These are phyloP conservation scores for Mesembryanthemum crystallinum DNA, from an alignment of 148 eudicot species.

Conservation along the genomic window DNA sequence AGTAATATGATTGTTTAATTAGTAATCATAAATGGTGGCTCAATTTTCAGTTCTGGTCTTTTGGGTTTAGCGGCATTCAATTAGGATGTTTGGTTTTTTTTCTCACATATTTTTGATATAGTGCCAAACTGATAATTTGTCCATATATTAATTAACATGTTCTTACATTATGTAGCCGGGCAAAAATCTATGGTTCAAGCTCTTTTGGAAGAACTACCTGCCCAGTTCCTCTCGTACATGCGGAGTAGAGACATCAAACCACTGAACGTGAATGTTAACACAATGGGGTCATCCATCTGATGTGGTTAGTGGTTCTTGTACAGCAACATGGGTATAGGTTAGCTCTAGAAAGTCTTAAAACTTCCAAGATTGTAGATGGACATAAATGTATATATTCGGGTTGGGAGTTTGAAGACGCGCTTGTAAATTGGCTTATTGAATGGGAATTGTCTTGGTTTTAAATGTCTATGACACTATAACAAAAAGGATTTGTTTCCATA, in stretches of 20 bases:
- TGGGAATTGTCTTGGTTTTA: not conserved
- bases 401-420: not conserved
- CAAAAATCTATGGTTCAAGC: constrained; percentile 62
- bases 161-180: constrained; percentile 45
- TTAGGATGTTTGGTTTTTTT: too few relatives aligned
- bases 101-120: too few relatives aligned
- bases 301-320: not conserved
- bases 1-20: too few relatives aligned
- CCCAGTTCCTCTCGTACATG: constrained; percentile 71
- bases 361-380: not conserved
- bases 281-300: not conserved
- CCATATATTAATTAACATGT: too few relatives aligned
- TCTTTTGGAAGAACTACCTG: constrained; percentile 82
- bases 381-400: not conserved
- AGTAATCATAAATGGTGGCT: too few relatives aligned
- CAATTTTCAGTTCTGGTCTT: too few relatives aligned
- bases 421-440: not conserved
- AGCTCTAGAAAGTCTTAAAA: not conserved
- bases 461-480: not conserved
- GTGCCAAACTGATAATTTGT: too few relatives aligned
- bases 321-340: not conserved
- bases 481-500: not conserved
- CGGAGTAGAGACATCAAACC: constrained; percentile 74
- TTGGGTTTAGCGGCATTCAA: too few relatives aligned
- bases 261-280: not conserved